Percentiles rank a stretch among this genome's conserved stretches.
Conservation (phyloP, 2,329 filamentous ascomycete genomes). For the Cladobotryum protrusum region DNA sequence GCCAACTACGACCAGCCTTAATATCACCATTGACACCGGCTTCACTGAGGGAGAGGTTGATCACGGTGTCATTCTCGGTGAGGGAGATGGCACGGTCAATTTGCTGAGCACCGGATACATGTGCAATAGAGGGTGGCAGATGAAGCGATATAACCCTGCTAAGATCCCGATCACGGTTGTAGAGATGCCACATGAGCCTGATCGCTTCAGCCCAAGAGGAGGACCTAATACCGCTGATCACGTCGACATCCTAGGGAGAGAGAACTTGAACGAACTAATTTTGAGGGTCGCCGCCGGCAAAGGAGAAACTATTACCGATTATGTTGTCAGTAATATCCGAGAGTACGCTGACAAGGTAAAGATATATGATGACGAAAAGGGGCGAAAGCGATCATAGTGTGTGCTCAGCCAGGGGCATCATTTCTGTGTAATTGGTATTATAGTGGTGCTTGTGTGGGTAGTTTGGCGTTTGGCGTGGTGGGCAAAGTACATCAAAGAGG, state of each 20-base stretch:
- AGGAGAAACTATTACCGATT: conserved; percentile 71
- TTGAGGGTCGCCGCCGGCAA: conserved; percentile 78
- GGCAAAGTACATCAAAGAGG: conserved; percentile 2
- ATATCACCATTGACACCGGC: conserved; percentile 66
- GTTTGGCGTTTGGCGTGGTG: conserved; percentile 12
- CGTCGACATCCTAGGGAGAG: conserved; percentile 88
- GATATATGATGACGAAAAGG: conserved; percentile 60
- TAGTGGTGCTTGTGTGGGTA: neutral
- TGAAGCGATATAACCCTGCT: conserved; percentile 89
- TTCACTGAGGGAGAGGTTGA: conserved; percentile 59
- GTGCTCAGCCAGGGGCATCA: neutral
- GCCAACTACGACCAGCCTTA: conserved; percentile 59
- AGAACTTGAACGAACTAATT: conserved; percentile 85
- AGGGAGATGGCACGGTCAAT: conserved; percentile 94
- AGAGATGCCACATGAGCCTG: conserved; percentile 96
- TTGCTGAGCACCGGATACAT: conserved; percentile 91
- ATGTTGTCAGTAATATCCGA: conserved; percentile 71
- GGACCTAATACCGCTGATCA: conserved; percentile 75
- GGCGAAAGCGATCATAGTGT: neutral
- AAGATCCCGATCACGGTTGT: conserved; percentile 74
- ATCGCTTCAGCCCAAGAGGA: conserved; percentile 77
- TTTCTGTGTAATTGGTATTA: neutral
- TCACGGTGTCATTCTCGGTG: conserved; percentile 89
- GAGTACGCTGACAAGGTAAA: conserved; percentile 80
- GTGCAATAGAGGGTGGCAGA: conserved; percentile 91